Conservation (phyloP, 2,329 filamentous ascomycete genomes). For the Emmonsiellopsis sp. region DNA sequence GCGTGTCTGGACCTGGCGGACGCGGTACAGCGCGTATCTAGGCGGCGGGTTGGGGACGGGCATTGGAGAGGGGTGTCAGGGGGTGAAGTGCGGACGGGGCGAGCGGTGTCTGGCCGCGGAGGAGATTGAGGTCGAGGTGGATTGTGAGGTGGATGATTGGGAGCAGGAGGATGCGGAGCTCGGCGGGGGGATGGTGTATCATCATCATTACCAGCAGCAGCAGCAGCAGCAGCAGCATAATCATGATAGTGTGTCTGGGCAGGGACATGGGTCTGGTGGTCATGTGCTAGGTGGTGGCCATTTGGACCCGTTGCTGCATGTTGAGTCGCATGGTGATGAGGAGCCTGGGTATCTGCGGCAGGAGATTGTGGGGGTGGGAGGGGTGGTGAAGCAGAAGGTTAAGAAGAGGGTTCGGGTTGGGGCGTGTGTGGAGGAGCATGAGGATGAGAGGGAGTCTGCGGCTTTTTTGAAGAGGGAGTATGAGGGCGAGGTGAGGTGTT, state of each 20-base stretch:
- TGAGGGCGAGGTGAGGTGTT: slow-evolving; percentile 60
- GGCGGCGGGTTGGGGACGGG: slow-evolving; percentile 75
- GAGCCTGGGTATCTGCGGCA: slow-evolving; percentile 69
- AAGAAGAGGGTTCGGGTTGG: slow-evolving; percentile 75
- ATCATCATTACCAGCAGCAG: slow-evolving; percentile 10
- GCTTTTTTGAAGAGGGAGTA: slow-evolving; percentile 63
- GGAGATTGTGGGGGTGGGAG: slow-evolving; percentile 86
- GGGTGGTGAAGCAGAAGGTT: slow-evolving; percentile 78
- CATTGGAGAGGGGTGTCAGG: slow-evolving; percentile 78
- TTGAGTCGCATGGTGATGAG: slow-evolving; percentile 25
- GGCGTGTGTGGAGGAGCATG: slow-evolving; percentile 75
- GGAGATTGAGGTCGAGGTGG: slow-evolving; percentile 73
- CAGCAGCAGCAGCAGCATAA: slow-evolving; percentile 8
- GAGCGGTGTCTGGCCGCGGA: slow-evolving; percentile 65
- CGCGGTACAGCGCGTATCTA: slow-evolving; percentile 67
- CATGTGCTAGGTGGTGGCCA: neutral
- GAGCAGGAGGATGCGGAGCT: slow-evolving; percentile 36
- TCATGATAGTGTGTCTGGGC: neutral
- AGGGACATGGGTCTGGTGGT: neutral
- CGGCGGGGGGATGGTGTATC: neutral
- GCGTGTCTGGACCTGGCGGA: slow-evolving; percentile 81
- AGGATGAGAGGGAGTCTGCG: slow-evolving; percentile 62
- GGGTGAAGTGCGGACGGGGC: slow-evolving; percentile 78
- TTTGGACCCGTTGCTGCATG: slow-evolving; percentile 1
- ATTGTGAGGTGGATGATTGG: slow-evolving; percentile 72